phyloP scores from a whole-genome alignment of 768 basidiomycete species.

The Hygrocybe punicea region DNA sequence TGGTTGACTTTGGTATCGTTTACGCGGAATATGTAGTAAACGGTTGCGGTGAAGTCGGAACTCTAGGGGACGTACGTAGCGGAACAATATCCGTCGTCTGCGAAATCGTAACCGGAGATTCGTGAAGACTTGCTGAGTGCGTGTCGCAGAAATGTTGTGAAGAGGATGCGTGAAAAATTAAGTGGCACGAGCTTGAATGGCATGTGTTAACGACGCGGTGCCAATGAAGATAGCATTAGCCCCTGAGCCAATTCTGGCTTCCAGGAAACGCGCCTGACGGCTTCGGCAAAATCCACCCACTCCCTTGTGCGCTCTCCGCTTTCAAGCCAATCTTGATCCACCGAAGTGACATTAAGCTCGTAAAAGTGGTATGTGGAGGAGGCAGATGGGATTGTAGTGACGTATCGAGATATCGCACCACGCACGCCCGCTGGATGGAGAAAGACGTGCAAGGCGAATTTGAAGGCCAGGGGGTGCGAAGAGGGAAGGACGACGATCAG shows the following conservation, averaged over 20 bases:
- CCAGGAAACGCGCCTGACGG: conserved; percentile 70
- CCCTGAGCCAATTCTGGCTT: conserved; percentile 82
- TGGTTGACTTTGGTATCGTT: no score
- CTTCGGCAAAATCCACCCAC: conserved; percentile 88
- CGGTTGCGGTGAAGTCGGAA: no score
- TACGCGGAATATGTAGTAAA: no score
- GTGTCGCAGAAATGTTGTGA: no score
- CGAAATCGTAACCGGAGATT: no score
- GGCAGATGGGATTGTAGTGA: conserved; percentile 75
- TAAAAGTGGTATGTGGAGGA: conserved; percentile 87
- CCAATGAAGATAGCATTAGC: conserved; percentile 66
- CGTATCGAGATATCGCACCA: conserved; percentile 80
- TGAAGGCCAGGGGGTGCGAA: conserved; percentile 22
- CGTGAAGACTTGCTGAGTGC: no score
- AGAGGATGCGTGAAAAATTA: no score
- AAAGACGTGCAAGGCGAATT: conserved; percentile 23
- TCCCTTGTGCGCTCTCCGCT: conserved; percentile 74
- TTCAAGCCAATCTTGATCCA: conserved; percentile 82
- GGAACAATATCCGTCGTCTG: no score
- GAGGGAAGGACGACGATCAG: conserved; percentile 53
- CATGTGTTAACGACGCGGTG: conserved; percentile 45
- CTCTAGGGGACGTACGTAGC: no score
- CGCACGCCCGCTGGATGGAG: conserved; percentile 72
- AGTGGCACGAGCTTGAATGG: no score
- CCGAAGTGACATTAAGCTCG: conserved; percentile 74